Evolutionary conservation across 208 protist genomes (phyloP), one percentile per base, ranked within the genome.

Genomic region (Endotrypanum monterogeii): DNA sequence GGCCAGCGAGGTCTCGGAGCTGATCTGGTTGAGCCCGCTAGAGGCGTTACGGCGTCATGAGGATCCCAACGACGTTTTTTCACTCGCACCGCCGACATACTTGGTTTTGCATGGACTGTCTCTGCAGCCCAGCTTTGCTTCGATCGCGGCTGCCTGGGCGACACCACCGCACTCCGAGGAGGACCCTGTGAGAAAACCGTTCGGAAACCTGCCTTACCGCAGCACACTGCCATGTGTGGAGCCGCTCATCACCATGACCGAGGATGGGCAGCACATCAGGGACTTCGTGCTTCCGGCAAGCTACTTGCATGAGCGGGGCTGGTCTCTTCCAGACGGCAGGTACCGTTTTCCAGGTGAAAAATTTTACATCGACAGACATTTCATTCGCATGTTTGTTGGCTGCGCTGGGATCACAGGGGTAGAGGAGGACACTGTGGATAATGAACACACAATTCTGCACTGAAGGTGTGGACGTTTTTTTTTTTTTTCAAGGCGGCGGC

Each of bases 11-110:
- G 74, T 91, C 3, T 56, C 58, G 37, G 69, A 85, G 4, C 39
- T 89, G n/a, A 28, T 89, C 54, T 91, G 87, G 87, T 55, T 91
- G 8, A 82, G 71, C 51, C 87, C 87, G 14, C 67, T 74, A 23
- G 71, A 87, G 30, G 87, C 87, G 25, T 68, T 91, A 25, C 75
- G 70, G 2, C 83, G 72, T 0, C 87, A 91, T 73, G 79, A 87
- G 50, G 68, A 83, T 60, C 18, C 55, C 5, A 37, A 23, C 1
- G 75, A 86, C 25, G 30, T 51, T 30, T 91, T 91, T 39, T 78
- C 71, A 28, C 73, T 91, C 39, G 79, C 87, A 20, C 76, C 78
- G 4, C 84, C 84, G 2, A 91, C 87, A 11, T 91, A 80, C 48
- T 73, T 89, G 46, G 46, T 91, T 30, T 71, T 91, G 16, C 74